Evolutionary conservation across 805 yeast species (phyloP).

Genomic region (Candida parachauliodes): DNA sequence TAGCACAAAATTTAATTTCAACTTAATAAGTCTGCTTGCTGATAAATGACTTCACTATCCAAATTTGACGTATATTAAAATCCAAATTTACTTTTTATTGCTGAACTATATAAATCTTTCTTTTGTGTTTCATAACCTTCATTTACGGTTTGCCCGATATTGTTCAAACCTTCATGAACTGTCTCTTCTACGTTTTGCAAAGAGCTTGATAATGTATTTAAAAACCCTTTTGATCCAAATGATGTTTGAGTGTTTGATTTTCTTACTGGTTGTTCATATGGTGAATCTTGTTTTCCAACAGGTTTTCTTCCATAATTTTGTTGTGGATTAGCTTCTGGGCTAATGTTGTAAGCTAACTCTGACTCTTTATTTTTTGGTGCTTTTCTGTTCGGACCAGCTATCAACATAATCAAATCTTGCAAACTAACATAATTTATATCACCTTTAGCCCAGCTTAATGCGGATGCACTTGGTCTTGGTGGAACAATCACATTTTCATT

Average conservation of each 20-base stretch:
- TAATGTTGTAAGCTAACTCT: conserved; percentile 44
- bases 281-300: conserved; percentile 13
- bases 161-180: conserved; percentile 55
- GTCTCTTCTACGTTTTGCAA: conserved; percentile 52
- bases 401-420: conserved; percentile 58
- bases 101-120: conserved; percentile 46
- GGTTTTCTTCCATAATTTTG: conserved; percentile 21
- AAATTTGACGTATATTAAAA: conserved; percentile 21
- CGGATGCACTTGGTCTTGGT: conserved; percentile 72
- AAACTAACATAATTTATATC: conserved; percentile 52
- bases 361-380: conserved; percentile 55
- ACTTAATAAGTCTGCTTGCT: neutral
- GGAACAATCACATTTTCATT: conserved; percentile 68
- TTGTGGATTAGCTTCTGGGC: conserved; percentile 42
- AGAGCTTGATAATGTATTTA: conserved; percentile 49
- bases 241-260: conserved; percentile 27
- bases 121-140: conserved; percentile 50
- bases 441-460: conserved; percentile 86
- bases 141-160: conserved; percentile 49
- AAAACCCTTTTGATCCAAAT: conserved; percentile 37
- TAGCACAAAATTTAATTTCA: neutral
- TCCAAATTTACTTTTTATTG: conserved; percentile 53
- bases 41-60: neutral
- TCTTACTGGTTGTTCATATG: conserved; percentile 49
- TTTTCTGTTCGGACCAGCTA: conserved; percentile 75